Conservation (phyloP, 257 asterid species). For the Solanum ahanhuiri region DNA sequence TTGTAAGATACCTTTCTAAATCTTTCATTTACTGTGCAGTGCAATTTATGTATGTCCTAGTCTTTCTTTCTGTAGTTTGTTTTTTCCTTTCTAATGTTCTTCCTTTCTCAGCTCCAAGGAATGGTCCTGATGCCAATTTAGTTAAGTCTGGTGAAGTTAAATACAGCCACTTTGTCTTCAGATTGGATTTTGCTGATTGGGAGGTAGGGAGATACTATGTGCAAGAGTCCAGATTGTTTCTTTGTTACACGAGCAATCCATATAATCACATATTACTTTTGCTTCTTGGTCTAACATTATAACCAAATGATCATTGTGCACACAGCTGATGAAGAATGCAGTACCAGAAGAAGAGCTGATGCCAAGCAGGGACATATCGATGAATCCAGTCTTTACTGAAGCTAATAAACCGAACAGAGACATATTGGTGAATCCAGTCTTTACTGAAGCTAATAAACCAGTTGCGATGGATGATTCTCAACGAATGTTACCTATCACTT, state of each 20-base stretch:
- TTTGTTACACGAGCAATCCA: not conserved
- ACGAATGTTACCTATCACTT: not conserved
- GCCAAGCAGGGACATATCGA: constrained; percentile 18
- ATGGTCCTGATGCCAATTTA: constrained; percentile 28
- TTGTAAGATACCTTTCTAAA: constrained; percentile 20
- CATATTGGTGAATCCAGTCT: not conserved
- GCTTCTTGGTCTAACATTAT: not conserved
- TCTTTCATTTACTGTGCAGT: not conserved
- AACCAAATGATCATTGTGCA: not conserved
- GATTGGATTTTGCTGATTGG: constrained; percentile 50
- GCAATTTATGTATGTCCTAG: not conserved
- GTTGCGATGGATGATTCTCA: not conserved
- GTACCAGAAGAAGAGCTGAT: constrained; percentile 34
- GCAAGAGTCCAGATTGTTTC: not conserved
- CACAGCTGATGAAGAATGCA: constrained; percentile 28
- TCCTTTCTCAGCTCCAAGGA: constrained; percentile 27
- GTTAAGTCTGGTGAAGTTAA: constrained; percentile 24
- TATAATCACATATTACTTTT: not conserved
- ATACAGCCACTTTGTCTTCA: constrained; percentile 32
- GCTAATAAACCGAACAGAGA: constrained; percentile 14
- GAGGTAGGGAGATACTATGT: constrained; percentile 19
- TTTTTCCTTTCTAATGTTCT: not conserved
- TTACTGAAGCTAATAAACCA: not conserved
- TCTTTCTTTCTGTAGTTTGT: not conserved
- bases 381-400: not conserved